A percentile compares a stretch with the other conserved stretches of the same genome.
phyloP scores from a whole-genome alignment of 345 rosid genomes.

The Bruguiera sexangula region DNA sequence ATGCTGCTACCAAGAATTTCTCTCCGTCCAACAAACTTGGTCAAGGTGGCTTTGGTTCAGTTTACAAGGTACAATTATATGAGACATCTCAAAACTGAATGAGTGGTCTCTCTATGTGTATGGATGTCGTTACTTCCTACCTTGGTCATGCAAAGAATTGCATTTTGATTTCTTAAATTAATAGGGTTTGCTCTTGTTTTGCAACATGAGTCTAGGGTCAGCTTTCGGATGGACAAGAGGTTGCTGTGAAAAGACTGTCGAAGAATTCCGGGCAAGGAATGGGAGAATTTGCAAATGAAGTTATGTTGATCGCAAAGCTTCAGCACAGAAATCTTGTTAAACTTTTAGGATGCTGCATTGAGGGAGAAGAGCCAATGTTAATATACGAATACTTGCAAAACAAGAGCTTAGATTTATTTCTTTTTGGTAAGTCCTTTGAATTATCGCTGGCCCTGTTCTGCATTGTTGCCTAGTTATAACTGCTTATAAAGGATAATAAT shows the following conservation, averaged over 20 bases:
- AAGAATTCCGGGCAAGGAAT: slow-evolving; percentile 62
- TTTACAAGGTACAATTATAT: slow-evolving; percentile 1
- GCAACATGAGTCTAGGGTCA: neutral
- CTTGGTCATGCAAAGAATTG: neutral
- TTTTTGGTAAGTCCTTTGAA: slow-evolving; percentile 48
- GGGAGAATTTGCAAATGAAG: slow-evolving; percentile 64
- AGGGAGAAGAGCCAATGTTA: slow-evolving; percentile 63
- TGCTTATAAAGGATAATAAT: neutral
- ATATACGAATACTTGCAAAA: slow-evolving; percentile 77
- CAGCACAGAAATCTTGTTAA: slow-evolving; percentile 74
- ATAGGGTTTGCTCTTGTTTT: neutral
- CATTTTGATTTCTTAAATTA: neutral
- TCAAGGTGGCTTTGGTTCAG: slow-evolving; percentile 43
- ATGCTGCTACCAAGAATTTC: slow-evolving; percentile 32
- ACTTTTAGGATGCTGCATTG: slow-evolving; percentile 59
- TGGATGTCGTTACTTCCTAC: neutral
- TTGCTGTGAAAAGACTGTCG: slow-evolving; percentile 73
- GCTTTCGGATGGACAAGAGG: slow-evolving; percentile 42
- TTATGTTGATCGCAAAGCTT: slow-evolving; percentile 55
- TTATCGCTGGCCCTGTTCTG: neutral
- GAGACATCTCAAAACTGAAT: neutral
- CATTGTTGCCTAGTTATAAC: neutral
- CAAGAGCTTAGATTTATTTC: slow-evolving; percentile 64
- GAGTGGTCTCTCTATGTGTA: neutral
- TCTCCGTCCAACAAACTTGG: slow-evolving; percentile 27